These are phyloP conservation scores for Rhodamnia rubescens DNA, from an alignment of 345 rosid genomes.

Conservation along the genomic window DNA sequence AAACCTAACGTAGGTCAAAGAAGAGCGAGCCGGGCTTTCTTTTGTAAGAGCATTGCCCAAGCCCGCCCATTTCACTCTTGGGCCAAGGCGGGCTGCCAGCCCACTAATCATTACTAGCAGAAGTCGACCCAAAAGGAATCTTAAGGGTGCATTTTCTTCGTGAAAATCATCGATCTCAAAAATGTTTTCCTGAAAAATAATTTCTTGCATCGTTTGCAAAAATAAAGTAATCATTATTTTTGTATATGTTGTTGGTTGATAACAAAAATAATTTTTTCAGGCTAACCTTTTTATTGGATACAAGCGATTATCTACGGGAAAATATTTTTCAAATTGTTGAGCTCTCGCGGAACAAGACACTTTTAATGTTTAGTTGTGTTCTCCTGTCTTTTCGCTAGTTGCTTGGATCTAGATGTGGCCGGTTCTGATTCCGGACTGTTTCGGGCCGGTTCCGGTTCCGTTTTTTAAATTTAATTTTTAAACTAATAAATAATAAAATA, in stretches of 20 bases:
- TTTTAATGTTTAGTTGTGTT: neutral
- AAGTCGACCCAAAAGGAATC: neutral
- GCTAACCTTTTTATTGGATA: neutral
- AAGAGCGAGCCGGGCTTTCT: neutral
- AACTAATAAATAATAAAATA: no score
- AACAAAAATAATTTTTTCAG: neutral
- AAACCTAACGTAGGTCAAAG: accelerated
- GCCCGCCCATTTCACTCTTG: neutral
- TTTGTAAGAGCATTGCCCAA: neutral
- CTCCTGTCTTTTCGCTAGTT: neutral
- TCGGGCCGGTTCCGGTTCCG: no score
- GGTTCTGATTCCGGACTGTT: no score
- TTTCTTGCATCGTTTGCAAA: neutral
- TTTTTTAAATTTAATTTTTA: no score
- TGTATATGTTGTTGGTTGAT: neutral
- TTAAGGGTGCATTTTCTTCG: neutral
- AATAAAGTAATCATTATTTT: neutral
- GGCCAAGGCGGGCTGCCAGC: neutral
- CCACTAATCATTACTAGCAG: neutral
- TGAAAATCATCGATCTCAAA: neutral
- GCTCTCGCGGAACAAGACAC: no score
- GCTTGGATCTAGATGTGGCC: no score
- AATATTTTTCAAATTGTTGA: neutral
- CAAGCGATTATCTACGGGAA: neutral
- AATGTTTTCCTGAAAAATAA: neutral